Conservation (phyloP, 805 yeast genomes). For the Yarrowia deformans region DNA sequence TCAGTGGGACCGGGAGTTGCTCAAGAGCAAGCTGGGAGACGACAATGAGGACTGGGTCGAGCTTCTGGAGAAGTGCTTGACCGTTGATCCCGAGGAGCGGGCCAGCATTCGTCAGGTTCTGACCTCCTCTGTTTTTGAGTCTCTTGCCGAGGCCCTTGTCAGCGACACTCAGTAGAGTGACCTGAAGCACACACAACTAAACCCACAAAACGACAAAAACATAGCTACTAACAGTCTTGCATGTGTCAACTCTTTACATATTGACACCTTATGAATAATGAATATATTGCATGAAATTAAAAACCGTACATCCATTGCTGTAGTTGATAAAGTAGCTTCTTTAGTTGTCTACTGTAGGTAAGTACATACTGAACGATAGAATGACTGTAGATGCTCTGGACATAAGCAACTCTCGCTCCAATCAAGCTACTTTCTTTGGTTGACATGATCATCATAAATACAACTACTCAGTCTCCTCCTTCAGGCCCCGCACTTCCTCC, state of each 20-base stretch:
- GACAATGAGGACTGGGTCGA: conserved; percentile 41
- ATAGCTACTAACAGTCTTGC: conserved; percentile 35
- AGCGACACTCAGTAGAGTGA: conserved; percentile 8
- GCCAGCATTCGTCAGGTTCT: conserved; percentile 40
- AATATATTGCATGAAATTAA: conserved; percentile 19
- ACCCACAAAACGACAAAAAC: background rate
- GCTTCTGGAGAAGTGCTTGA: conserved; percentile 42
- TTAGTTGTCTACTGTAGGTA: too few species aligned
- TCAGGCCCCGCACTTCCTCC: background rate
- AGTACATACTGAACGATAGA: too few species aligned
- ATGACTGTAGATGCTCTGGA: too few species aligned
- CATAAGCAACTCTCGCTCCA: too few species aligned
- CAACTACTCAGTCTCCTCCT: conserved; percentile 8
- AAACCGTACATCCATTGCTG: too few species aligned
- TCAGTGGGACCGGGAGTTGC: conserved; percentile 59
- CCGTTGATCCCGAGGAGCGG: conserved; percentile 41
- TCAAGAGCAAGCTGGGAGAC: conserved; percentile 46
- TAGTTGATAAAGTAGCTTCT: too few species aligned
- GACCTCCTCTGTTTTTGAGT: conserved; percentile 31
- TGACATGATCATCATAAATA: conserved; percentile 6
- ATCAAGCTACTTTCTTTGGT: too few species aligned
- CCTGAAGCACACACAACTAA: background rate
- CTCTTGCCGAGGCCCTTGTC: conserved; percentile 36
- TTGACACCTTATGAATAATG: conserved; percentile 37
- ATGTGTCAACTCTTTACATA: conserved; percentile 12